Conservation (phyloP, 306 rosid species). For the Fragaria ananassa region DNA sequence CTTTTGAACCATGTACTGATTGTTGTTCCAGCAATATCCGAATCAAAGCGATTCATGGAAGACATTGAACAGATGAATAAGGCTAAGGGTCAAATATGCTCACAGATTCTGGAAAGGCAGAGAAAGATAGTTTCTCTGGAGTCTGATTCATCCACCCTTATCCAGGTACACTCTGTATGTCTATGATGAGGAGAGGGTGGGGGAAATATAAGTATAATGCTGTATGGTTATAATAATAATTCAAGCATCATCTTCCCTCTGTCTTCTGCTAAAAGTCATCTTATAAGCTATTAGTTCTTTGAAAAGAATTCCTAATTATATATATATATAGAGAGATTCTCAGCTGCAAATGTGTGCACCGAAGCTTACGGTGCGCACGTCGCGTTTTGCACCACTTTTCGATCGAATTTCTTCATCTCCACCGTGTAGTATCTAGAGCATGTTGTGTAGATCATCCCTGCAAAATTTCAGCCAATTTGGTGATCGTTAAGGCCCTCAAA, state of each 20-base stretch:
- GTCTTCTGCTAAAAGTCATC: background rate
- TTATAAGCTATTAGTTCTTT: background rate
- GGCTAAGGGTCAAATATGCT: conserved; percentile 68
- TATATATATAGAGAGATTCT: too few relatives aligned
- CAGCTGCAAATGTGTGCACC: too few relatives aligned
- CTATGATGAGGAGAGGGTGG: background rate
- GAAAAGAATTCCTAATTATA: background rate
- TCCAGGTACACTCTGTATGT: conserved; percentile 47
- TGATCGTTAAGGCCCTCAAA: too few relatives aligned
- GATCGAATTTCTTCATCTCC: too few relatives aligned
- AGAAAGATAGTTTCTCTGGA: conserved; percentile 53
- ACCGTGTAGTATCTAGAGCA: too few relatives aligned
- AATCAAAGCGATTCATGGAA: conserved; percentile 36
- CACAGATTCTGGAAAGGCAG: conserved; percentile 61
- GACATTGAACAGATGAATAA: conserved; percentile 51
- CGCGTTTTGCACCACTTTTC: too few relatives aligned
- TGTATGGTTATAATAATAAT: too few relatives aligned
- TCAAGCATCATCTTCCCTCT: conserved; percentile 4
- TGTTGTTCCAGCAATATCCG: conserved; percentile 53
- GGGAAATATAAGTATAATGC: background rate
- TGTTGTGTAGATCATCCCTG: too few relatives aligned
- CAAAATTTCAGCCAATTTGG: too few relatives aligned
- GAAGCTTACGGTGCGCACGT: too few relatives aligned
- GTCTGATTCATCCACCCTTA: conserved; percentile 55
- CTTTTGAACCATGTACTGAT: background rate